phyloP scores from a whole-genome alignment of 495 filamentous ascomycete species.

The Trichoderma parareesei region DNA sequence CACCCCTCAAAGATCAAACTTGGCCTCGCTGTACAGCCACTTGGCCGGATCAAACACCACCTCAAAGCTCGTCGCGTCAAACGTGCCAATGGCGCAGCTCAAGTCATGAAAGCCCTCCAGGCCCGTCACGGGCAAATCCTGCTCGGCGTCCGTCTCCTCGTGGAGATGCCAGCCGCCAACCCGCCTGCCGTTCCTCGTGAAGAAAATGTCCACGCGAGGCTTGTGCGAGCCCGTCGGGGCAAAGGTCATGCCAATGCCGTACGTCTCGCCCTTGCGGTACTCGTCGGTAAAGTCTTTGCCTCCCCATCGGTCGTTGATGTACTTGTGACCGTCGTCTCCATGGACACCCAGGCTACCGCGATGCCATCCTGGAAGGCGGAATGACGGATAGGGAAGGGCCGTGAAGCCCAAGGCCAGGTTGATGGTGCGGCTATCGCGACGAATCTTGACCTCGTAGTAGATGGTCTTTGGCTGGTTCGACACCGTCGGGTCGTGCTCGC shows the following conservation, averaged over 20 bases:
- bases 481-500: conserved; percentile 55
- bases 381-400: conserved; percentile 77
- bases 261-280: conserved; percentile 38
- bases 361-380: conserved; percentile 88
- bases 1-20: not conserved
- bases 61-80: conserved; percentile 64
- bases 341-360: conserved; percentile 78
- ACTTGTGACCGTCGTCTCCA: conserved; percentile 82
- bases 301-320: conserved; percentile 79
- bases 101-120: conserved; percentile 76
- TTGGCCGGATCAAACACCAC: conserved; percentile 50
- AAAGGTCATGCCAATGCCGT: conserved; percentile 63
- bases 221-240: conserved; percentile 22
- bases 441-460: conserved; percentile 72
- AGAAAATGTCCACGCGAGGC: conserved; percentile 60
- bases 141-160: conserved; percentile 66
- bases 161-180: conserved; percentile 71
- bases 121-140: conserved; percentile 58
- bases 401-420: conserved; percentile 69
- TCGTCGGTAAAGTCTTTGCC: conserved; percentile 60
- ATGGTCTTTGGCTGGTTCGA: conserved; percentile 50
- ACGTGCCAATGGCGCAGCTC: conserved; percentile 71
- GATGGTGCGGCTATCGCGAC: conserved; percentile 35
- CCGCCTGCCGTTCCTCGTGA: conserved; percentile 62
- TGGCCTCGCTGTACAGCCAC: conserved; percentile 26